Evolutionary conservation across 2,329 filamentous ascomycete genomes (phyloP).

Genomic region (Fulvia fulva): DNA sequence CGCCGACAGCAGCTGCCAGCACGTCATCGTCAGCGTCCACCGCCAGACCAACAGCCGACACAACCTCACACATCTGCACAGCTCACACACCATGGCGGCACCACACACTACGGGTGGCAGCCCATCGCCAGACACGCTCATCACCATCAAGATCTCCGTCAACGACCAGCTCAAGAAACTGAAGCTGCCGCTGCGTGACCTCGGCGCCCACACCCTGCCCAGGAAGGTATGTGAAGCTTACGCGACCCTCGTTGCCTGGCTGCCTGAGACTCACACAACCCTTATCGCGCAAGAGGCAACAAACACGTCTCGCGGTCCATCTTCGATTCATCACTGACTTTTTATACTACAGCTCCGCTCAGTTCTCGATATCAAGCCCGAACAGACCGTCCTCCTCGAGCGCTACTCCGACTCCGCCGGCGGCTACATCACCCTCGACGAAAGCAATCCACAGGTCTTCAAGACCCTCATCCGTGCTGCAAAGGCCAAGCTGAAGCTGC

Average conservation of each 20-base stretch:
- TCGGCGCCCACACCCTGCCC: conserved; percentile 69
- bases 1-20: not conserved
- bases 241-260: conserved; percentile 1
- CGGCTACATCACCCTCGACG: conserved; percentile 62
- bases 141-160: conserved; percentile 81
- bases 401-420: conserved; percentile 10
- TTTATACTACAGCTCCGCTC: conserved; percentile 58
- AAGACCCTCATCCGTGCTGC: conserved; percentile 95
- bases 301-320: conserved; percentile 2
- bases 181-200: conserved; percentile 84
- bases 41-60: not conserved
- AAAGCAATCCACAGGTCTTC: conserved; percentile 75
- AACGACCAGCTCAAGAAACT: conserved; percentile 74
- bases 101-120: conserved; percentile 35
- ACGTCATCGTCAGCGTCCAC: not conserved
- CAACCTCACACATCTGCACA: not conserved
- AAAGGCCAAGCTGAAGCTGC: conserved; percentile 97
- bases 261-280: conserved; percentile 2
- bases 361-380: conserved; percentile 61
- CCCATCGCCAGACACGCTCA: conserved; percentile 63
- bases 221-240: conserved; percentile 67
- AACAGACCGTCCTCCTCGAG: conserved; percentile 42
- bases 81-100: conserved; percentile 35
- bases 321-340: conserved; percentile 18
- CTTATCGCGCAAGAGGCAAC: conserved; percentile 1